Base-by-base conservation (phyloP, 805 yeast genomes). In the Suhomyces faveliae region DNA sequence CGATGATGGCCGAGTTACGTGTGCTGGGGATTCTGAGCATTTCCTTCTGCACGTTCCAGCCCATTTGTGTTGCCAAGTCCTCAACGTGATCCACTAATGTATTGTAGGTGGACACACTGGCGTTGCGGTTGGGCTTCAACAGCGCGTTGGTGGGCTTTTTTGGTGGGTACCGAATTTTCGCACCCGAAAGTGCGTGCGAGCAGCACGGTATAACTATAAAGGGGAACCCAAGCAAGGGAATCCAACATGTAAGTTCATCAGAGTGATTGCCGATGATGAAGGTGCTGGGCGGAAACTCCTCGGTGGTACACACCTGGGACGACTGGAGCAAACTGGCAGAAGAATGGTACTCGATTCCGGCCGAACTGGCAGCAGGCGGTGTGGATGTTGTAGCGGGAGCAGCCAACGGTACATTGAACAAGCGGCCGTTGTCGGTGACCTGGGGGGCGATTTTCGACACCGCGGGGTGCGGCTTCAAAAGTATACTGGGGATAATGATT, bases 191-290 rank as follows among this genome's bases (percentile, higher is more conserved):
- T 2, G 86, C 81, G 65, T 92, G 96, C 0, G 97, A 90, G 64
- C 98, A 92, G 63, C 98, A 92, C 9, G 98, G 98, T 37, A 92
- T 88, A 8, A 89, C 96, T 73, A 92, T 72, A 62, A 89, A 92
- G 5, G 97, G 96, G 52, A 77, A 86, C 0, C 89, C 90, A 9
- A 92, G 67, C 9, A 92, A 69, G 3, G 98, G 98, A 30, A 92
- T 83, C 97, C 98, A 92, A 55, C 96, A 87, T 0, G 97, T 91
- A 48, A 92, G 74, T 62, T 92, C 98, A 63, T 92, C 98, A 1
- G 96, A 87, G 61, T 92, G 98, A 62, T 92, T 92, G 1, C 98
- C 98, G 40, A 92, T 90, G 29, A 91, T 67, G 58, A 92, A 92
- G 0, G 96, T 85, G 55, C 85, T 78, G 19, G 70, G 62, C 0